phyloP scores from a whole-genome alignment of 176 grass and related monocot genomes.

The Oryza rufipogon region DNA sequence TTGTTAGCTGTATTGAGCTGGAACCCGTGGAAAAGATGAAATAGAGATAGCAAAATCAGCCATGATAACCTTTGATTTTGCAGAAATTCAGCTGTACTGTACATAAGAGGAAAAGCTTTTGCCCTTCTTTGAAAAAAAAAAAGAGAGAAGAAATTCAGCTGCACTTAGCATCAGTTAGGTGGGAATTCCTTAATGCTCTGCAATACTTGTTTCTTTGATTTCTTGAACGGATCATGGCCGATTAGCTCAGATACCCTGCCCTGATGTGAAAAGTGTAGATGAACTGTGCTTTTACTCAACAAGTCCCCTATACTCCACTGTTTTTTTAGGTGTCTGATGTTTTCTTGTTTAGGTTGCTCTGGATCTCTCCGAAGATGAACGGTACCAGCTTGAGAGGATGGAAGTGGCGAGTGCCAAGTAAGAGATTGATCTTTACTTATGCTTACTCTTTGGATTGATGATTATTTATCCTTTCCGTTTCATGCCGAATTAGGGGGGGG shows the following conservation, averaged over 20 bases:
- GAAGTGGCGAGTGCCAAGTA: slow-evolving; percentile 65
- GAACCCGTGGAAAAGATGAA: too few relatives aligned
- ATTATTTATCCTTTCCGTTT: slow-evolving; percentile 5
- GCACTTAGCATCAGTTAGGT: too few relatives aligned
- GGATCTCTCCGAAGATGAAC: slow-evolving; percentile 82
- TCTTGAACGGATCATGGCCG: background rate
- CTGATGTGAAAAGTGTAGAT: background rate
- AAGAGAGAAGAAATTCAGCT: too few relatives aligned
- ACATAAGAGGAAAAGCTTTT: too few relatives aligned
- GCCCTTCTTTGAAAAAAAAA: too few relatives aligned
- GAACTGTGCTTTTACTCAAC: background rate
- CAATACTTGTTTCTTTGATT: background rate
- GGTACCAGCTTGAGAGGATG: slow-evolving; percentile 78
- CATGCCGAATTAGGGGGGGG: background rate
- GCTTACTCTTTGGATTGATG: slow-evolving; percentile 17
- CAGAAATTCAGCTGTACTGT: too few relatives aligned
- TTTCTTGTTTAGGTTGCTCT: slow-evolving; percentile 61
- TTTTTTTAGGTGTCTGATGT: background rate
- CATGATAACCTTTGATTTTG: too few relatives aligned
- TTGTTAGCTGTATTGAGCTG: background rate
- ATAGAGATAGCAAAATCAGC: too few relatives aligned
- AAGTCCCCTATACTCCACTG: background rate
- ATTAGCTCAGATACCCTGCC: background rate
- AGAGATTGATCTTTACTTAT: background rate
- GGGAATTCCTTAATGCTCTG: background rate